Evolutionary conservation across 139 green algal genomes (phyloP).

Genomic region (Tetradesmus lagerheimii): DNA sequence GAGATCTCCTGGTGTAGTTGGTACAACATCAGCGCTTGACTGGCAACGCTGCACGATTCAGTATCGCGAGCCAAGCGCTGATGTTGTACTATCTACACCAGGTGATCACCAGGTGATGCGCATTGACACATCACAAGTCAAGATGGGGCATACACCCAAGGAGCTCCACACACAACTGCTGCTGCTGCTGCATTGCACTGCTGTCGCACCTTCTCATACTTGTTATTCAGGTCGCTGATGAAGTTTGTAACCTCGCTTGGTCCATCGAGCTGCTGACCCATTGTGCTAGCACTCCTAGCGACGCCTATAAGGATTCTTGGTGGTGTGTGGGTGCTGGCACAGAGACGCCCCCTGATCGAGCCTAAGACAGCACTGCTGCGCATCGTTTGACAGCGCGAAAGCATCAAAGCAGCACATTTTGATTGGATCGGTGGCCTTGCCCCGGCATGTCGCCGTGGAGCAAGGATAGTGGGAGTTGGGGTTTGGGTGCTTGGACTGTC

Average conservation of each 20-base stretch:
- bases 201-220: conserved; percentile 60
- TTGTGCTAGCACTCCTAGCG: conserved; percentile 4
- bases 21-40: not conserved
- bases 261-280: conserved; percentile 26
- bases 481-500: not conserved
- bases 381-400: not conserved
- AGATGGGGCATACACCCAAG: not conserved
- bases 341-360: not conserved
- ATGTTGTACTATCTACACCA: too few relatives aligned
- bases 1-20: too few relatives aligned
- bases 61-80: not conserved
- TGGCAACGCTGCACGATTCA: too few relatives aligned
- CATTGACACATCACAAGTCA: too few relatives aligned
- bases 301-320: not conserved
- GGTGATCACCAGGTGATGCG: too few relatives aligned
- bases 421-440: not conserved
- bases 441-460: not conserved
- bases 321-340: conserved; percentile 1
- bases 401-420: not conserved
- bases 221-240: conserved; percentile 59
- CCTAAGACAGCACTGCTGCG: not conserved
- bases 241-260: conserved; percentile 45
- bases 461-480: not conserved
- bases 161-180: not conserved
- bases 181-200: not conserved